These are phyloP conservation scores for Agrocybe chaxingu DNA, from an alignment of 768 basidiomycete species.

Conservation along the genomic window DNA sequence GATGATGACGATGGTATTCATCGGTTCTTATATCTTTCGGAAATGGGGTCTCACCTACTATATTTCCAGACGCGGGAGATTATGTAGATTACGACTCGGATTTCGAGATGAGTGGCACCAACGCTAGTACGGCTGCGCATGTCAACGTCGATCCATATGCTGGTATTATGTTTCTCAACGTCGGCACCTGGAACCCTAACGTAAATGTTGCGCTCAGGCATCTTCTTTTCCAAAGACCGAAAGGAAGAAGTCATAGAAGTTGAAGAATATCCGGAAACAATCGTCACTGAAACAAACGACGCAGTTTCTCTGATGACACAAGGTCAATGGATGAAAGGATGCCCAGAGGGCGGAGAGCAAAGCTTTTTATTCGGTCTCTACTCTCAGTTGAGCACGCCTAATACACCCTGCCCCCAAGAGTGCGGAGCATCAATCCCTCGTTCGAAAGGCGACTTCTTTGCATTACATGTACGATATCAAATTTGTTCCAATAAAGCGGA, in stretches of 20 bases:
- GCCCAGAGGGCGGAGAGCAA: slow-evolving; percentile 91
- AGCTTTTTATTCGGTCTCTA: slow-evolving; percentile 85
- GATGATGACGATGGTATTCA: slow-evolving; percentile 33
- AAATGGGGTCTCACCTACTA: slow-evolving; percentile 1
- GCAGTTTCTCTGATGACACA: slow-evolving; percentile 72
- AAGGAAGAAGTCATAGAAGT: slow-evolving; percentile 91
- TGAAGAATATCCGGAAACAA: slow-evolving; percentile 70
- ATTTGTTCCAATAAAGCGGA: slow-evolving; percentile 2
- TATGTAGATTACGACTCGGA: slow-evolving; percentile 85
- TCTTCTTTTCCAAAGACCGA: slow-evolving; percentile 95
- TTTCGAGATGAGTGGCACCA: slow-evolving; percentile 38
- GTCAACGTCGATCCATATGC: slow-evolving; percentile 85
- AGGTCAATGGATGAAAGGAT: slow-evolving; percentile 97
- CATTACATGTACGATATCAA: slow-evolving; percentile 64
- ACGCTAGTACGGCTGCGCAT: slow-evolving; percentile 33
- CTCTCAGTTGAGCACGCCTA: slow-evolving; percentile 61
- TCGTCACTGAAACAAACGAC: slow-evolving; percentile 34
- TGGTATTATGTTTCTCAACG: slow-evolving; percentile 38
- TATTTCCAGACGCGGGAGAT: slow-evolving; percentile 38
- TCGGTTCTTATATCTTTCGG: background rate
- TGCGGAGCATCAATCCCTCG: slow-evolving; percentile 65
- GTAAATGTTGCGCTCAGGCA: slow-evolving; percentile 43
- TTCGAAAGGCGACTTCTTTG: slow-evolving; percentile 77
- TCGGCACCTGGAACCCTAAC: slow-evolving; percentile 2
- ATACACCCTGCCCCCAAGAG: slow-evolving; percentile 68